Evolutionary conservation across 257 asterid genomes (phyloP).

Genomic region (Gentiana macrophylla): DNA sequence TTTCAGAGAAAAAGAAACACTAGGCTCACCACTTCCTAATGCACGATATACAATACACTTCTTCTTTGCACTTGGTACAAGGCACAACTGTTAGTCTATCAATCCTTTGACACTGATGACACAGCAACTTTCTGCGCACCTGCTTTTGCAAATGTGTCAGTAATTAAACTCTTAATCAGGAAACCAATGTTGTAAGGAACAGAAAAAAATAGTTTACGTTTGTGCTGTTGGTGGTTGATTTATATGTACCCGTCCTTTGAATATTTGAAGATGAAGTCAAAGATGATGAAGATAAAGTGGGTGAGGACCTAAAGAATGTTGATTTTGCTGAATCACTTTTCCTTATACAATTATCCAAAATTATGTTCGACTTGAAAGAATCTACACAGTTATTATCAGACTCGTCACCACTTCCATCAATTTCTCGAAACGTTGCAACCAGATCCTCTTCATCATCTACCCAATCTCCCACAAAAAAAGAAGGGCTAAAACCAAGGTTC

Average conservation of each 20-base stretch:
- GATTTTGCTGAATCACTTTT: constrained; percentile 16
- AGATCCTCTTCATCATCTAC: constrained; percentile 49
- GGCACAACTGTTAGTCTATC: constrained; percentile 59
- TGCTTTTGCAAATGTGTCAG: constrained; percentile 15
- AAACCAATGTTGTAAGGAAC: constrained; percentile 5
- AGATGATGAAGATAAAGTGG: constrained; percentile 33
- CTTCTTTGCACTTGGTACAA: constrained; percentile 47
- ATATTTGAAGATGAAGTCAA: constrained; percentile 23
- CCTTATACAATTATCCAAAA: constrained; percentile 10
- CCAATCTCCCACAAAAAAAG: constrained; percentile 37
- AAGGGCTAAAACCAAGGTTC: constrained; percentile 17
- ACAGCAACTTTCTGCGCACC: constrained; percentile 29
- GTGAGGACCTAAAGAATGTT: constrained; percentile 18
- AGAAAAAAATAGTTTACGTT: constrained; percentile 25
- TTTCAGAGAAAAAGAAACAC: constrained; percentile 6
- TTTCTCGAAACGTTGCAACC: constrained; percentile 14
- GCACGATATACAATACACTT: constrained; percentile 53
- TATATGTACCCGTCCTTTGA: constrained; percentile 14
- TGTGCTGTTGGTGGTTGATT: constrained; percentile 19
- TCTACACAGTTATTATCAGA: constrained; percentile 6
- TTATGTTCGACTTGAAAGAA: constrained; percentile 10
- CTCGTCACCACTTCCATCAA: constrained; percentile 4
- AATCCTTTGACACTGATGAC: constrained; percentile 66
- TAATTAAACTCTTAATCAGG: constrained; percentile 1
- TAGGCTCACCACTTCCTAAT: constrained; percentile 55